Base-by-base conservation (phyloP, 176 grass and related monocot species). In the Secale cereale region DNA sequence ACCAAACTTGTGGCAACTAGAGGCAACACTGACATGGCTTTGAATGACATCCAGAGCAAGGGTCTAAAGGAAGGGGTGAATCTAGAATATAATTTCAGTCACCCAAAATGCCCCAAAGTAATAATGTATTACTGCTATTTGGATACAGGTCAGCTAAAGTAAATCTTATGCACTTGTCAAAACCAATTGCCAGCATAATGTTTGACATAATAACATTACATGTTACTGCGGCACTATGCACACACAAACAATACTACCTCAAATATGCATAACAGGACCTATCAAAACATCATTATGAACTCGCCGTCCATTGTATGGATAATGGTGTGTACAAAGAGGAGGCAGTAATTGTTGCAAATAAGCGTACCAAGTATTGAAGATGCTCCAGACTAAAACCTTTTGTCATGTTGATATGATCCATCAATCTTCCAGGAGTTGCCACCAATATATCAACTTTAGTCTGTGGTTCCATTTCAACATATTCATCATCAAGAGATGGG, bases 341-440 rank as follows among this genome's bases (percentile, higher is more conserved):
- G 23, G n/a, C 22, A 37, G 1, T 57, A 33, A 69, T 56, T 19
- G 54, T 46, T 90, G 70, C 14, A 8, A 28, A 64, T 39, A 60
- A 74, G 15, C 67, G 9, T 93, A 98, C 96, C 93, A 98, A 77
- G 78, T 94, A 95, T 57, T 87, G 90, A 91, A 98, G 96, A 95
- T 98, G 91, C 64, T 98, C 93, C 56, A 98, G 70, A 78, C 86
- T 95, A 85, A 98, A 98, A 92, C 93, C 96, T 39, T 95, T 92
- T 41, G 96, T 95, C 96, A 94, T 94, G 70, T 93, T 92, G 81
- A 98, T 91, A 82, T 98, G 93, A 81, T 95, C 97, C 93, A 98
- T 95, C 85, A 95, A 70, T 86, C 97, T 94, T 93, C 97, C 93
- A 77, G 93, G 97, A 71, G 97, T 95, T 60, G 93, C 93, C 40